Evolutionary conservation across 129 eudicot genomes (phyloP).

Genomic region (Flaveria sonorensis): DNA sequence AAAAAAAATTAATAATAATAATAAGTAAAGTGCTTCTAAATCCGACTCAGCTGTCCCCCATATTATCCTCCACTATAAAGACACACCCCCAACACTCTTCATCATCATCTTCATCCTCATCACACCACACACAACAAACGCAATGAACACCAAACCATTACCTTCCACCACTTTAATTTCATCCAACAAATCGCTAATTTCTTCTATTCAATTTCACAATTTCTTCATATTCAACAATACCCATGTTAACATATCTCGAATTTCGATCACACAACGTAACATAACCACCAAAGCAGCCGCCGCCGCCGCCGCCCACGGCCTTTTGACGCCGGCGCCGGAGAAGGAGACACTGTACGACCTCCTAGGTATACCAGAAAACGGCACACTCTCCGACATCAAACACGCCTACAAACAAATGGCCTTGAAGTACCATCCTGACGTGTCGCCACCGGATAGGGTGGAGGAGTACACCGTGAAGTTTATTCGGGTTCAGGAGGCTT

Average conservation of each 20-base stretch:
- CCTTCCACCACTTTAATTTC: not conserved
- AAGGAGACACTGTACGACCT: slow-evolving; percentile 43
- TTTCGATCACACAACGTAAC: not conserved
- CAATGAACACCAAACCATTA: slow-evolving; percentile 18
- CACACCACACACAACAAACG: not conserved
- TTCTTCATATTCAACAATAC: not conserved
- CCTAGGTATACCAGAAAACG: slow-evolving; percentile 44
- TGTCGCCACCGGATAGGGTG: slow-evolving; percentile 48
- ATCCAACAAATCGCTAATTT: slow-evolving; percentile 4
- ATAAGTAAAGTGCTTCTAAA: not conserved
- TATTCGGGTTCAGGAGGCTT: slow-evolving; percentile 59
- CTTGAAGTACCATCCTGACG: slow-evolving; percentile 37
- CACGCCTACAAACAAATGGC: slow-evolving; percentile 55
- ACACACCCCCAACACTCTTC: not conserved
- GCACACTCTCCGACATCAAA: slow-evolving; percentile 44
- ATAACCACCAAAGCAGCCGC: slow-evolving; percentile 15
- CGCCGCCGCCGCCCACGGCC: slow-evolving; percentile 22
- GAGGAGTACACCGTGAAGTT: slow-evolving; percentile 49
- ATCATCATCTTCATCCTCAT: not conserved
- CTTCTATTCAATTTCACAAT: not conserved
- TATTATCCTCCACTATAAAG: slow-evolving; percentile 28
- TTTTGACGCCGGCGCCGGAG: not conserved
- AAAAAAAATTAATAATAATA: too few species aligned
- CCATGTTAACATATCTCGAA: not conserved
- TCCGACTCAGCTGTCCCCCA: slow-evolving; percentile 16